Base-by-base conservation (phyloP, 495 filamentous ascomycete genomes). In the Physcia stellaris region DNA sequence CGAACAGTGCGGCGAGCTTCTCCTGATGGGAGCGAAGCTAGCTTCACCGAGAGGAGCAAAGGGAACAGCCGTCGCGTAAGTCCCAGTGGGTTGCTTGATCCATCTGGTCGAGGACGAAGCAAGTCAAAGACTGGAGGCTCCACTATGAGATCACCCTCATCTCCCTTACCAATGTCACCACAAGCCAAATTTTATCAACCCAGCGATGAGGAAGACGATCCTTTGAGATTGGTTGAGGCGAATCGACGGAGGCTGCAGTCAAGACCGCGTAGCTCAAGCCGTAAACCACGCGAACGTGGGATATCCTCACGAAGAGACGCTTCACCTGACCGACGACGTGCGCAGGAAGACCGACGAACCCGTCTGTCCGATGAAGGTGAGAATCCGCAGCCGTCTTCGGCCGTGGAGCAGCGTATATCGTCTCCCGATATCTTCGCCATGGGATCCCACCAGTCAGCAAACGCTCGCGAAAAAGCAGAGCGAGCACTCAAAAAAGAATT, bases 91-190 rank as follows among this genome's bases (percentile, higher is more conserved):
- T 56, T 47, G 28, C 58, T 48, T 41, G 62, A 53, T 47, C 59
- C 45, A 4, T 50, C 53, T 27, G 57, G 42, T 42, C 70, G 61
- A 39, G 72, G 56, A 31, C 73, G 57, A 53, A 82, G 58, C 49
- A 61, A 72, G 17, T 46, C 42, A 19, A 55, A 52, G 2, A 63
- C 68, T n/a, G 68, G 70, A 19, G 65, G 64, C 2, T 74, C 79
- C 19, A 42, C 58, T n/a, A 61, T 66, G 32, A 60, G 80, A 28
- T 94, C 86, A 2, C 84, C 86, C 21, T 84, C 86, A 0, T 86
- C 81, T 2, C 84, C 86, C 13, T 56, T 85, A 29, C 83, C 84
- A 13, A 79, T 86, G 61, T 62, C 68, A 7, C 47, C 64, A 3
- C 63, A 53, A 43, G 55, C 39, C 44, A 59, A 32, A 37, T 49